These are phyloP conservation scores for Penicillium sp. DNA, from an alignment of 2,329 filamentous ascomycete genomes.

Conservation along the genomic window DNA sequence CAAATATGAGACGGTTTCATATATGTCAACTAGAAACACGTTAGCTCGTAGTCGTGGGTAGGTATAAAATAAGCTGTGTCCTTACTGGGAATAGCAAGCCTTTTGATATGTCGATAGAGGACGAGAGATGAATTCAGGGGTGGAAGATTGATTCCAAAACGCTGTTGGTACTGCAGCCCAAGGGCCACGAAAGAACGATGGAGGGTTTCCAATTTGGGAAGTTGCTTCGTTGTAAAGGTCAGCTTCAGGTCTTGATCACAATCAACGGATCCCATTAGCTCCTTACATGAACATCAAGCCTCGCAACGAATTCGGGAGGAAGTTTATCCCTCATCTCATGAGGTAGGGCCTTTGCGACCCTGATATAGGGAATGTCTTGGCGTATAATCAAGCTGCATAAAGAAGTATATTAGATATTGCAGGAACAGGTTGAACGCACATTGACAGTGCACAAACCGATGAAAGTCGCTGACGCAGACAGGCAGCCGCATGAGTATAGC, in stretches of 20 bases:
- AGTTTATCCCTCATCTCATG: slow-evolving; percentile 48
- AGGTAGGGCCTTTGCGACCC: slow-evolving; percentile 55
- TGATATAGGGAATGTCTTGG: slow-evolving; percentile 72
- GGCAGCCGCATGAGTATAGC: slow-evolving; percentile 74
- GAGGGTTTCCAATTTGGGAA: slow-evolving; percentile 58
- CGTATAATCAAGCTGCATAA: slow-evolving; percentile 53
- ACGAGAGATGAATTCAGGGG: slow-evolving; percentile 69
- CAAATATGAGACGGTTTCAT: slow-evolving; percentile 61
- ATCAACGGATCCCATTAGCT: slow-evolving; percentile 20
- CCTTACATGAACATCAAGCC: slow-evolving; percentile 44
- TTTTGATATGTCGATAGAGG: slow-evolving; percentile 68
- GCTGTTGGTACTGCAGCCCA: slow-evolving; percentile 62
- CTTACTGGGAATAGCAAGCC: slow-evolving; percentile 73
- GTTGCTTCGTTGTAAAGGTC: slow-evolving; percentile 25
- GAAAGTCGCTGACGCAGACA: slow-evolving; percentile 72
- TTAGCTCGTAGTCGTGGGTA: slow-evolving; percentile 13
- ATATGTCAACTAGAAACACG: slow-evolving; percentile 29
- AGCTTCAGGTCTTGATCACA: background rate
- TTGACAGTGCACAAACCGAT: slow-evolving; percentile 38
- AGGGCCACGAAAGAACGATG: slow-evolving; percentile 66
- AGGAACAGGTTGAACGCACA: background rate
- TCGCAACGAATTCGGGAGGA: slow-evolving; percentile 42
- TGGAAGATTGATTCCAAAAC: slow-evolving; percentile 72
- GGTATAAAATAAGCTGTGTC: slow-evolving; percentile 3
- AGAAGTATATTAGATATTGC: background rate